Percentiles rank a stretch among this genome's conserved stretches.
phyloP scores from a whole-genome alignment of 306 rosid species.

The Lathyrus aphaca region DNA sequence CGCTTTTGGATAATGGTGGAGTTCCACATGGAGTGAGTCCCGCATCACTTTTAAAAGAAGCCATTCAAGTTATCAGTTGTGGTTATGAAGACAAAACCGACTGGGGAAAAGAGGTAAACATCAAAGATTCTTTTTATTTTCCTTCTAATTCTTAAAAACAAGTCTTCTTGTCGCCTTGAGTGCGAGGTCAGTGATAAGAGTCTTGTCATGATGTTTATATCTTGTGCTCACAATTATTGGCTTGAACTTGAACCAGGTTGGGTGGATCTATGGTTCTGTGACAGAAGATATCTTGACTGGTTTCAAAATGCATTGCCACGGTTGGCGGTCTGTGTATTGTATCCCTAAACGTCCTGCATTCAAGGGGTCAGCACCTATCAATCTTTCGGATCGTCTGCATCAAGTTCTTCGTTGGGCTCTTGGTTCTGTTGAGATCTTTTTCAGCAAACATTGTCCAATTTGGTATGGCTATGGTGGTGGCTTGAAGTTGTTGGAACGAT shows the following conservation, averaged over 20 bases:
- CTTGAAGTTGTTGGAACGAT: conserved; percentile 77
- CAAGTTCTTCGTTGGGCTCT: conserved; percentile 99
- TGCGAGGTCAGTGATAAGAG: not conserved
- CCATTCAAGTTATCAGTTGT: conserved; percentile 94
- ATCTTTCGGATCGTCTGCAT: conserved; percentile 91
- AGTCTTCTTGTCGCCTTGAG: conserved; percentile 6
- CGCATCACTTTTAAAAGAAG: conserved; percentile 88
- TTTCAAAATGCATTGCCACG: conserved; percentile 99
- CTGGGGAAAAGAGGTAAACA: conserved; percentile 94
- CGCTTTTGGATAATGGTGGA: conserved; percentile 86
- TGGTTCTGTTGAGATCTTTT: conserved; percentile 94
- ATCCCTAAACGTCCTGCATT: conserved; percentile 88
- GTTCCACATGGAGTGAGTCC: conserved; percentile 64
- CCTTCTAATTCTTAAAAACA: not conserved
- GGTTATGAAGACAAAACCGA: conserved; percentile 98
- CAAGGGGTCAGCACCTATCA: conserved; percentile 98
- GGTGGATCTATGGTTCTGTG: conserved; percentile 98
- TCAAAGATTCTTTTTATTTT: not conserved
- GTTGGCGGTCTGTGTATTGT: conserved; percentile 98
- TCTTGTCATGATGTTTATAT: conserved; percentile 14
- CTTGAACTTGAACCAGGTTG: conserved; percentile 59
- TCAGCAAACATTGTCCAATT: conserved; percentile 91
- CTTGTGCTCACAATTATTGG: conserved; percentile 34
- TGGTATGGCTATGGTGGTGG: conserved; percentile 98
- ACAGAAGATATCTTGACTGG: conserved; percentile 99